These are phyloP conservation scores for Penicillium sp. DNA, from an alignment of 2,329 filamentous ascomycete species.

Conservation along the genomic window DNA sequence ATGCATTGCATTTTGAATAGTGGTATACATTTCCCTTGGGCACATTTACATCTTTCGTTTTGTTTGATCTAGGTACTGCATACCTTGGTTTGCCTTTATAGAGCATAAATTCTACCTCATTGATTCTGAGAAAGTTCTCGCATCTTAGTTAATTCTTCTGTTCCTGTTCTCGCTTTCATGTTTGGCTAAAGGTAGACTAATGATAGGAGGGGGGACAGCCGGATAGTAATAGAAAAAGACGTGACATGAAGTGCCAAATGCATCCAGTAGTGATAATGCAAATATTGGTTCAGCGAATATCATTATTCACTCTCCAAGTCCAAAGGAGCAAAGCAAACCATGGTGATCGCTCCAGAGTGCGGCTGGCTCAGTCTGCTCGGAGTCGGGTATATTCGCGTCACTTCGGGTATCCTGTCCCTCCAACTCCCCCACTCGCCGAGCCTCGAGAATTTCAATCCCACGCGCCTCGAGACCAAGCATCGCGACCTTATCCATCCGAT, in stretches of 20 bases:
- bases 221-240: background rate
- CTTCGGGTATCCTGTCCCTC: too few relatives aligned
- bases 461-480: conserved; percentile 26
- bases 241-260: background rate
- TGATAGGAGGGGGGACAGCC: too few relatives aligned
- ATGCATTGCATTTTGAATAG: background rate
- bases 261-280: background rate
- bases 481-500: conserved; percentile 41
- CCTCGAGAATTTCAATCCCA: conserved; percentile 2
- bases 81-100: background rate
- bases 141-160: background rate
- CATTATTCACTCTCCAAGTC: background rate
- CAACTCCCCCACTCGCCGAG: background rate
- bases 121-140: background rate
- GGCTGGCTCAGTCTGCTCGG: background rate
- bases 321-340: background rate
- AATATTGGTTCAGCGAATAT: too few relatives aligned
- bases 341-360: background rate
- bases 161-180: background rate
- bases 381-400: background rate
- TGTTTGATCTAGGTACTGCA: background rate
- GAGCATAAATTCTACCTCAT: background rate
- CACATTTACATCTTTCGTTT: background rate
- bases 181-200: background rate
- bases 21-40: background rate